These are phyloP conservation scores for Amanita subjunquillea DNA, from an alignment of 768 basidiomycete genomes.

Conservation along the genomic window DNA sequence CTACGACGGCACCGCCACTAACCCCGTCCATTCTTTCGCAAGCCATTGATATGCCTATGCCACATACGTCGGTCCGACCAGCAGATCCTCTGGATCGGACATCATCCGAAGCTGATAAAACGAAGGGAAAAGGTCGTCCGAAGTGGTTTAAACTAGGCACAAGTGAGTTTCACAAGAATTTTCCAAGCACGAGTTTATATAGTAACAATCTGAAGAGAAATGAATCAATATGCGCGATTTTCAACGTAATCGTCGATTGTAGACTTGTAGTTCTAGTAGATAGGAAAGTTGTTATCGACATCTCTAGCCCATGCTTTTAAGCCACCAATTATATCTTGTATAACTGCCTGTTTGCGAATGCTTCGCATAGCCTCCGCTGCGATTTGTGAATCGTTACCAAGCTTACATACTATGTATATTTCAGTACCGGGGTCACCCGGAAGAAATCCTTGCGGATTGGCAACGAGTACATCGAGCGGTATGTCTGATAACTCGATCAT, in stretches of 20 bases:
- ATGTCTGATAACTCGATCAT: conserved; percentile 41
- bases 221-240: not conserved
- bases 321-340: conserved; percentile 76
- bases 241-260: conserved; percentile 3
- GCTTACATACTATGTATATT: conserved; percentile 65
- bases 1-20: conserved; percentile 54
- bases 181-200: not conserved
- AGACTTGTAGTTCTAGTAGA: conserved; percentile 42
- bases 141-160: conserved; percentile 70
- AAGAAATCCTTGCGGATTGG: conserved; percentile 43
- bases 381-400: conserved; percentile 91
- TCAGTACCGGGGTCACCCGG: conserved; percentile 15
- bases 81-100: conserved; percentile 6
- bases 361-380: conserved; percentile 59
- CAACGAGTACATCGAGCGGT: conserved; percentile 55
- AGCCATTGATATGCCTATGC: conserved; percentile 59
- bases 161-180: conserved; percentile 30
- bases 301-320: conserved; percentile 68
- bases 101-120: not conserved
- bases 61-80: conserved; percentile 22
- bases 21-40: conserved; percentile 40
- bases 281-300: conserved; percentile 68
- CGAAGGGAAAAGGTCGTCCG: conserved; percentile 49
- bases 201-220: not conserved
- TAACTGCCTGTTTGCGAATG: conserved; percentile 17